These are phyloP conservation scores for Orbilia blumenaviensis DNA, from an alignment of 2,329 filamentous ascomycete species.

Conservation along the genomic window DNA sequence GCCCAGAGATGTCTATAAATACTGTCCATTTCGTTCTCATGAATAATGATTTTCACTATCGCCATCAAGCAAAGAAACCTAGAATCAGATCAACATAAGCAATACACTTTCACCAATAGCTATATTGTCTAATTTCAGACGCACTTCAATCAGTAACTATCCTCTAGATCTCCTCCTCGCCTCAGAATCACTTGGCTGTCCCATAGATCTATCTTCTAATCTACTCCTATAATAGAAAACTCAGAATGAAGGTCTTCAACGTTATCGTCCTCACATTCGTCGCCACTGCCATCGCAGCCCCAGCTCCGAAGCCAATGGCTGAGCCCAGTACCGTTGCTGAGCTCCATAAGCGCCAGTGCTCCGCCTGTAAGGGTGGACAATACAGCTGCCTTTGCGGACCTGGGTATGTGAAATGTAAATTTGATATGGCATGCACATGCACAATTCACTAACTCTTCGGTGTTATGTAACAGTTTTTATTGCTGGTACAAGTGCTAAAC, in stretches of 20 bases:
- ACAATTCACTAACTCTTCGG: background rate
- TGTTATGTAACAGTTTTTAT: background rate
- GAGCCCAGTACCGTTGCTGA: slow-evolving; percentile 14
- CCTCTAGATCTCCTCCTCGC: background rate
- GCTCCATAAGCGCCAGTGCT: slow-evolving; percentile 33
- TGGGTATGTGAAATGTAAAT: slow-evolving; percentile 14
- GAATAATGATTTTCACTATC: background rate
- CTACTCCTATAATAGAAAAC: background rate
- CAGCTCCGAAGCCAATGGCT: slow-evolving; percentile 13
- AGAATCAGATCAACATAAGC: background rate
- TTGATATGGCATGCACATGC: background rate
- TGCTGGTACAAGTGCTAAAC: slow-evolving; percentile 25
- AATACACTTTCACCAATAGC: background rate
- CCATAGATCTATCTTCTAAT: background rate
- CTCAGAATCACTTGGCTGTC: background rate
- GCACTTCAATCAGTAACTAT: background rate
- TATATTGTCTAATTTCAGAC: background rate
- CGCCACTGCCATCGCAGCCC: slow-evolving; percentile 15
- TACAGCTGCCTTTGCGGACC: slow-evolving; percentile 35
- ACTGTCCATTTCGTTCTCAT: background rate
- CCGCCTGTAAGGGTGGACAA: slow-evolving; percentile 11
- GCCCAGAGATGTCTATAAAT: slow-evolving; percentile 11
- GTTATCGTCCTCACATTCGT: slow-evolving; percentile 31
- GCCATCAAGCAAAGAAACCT: slow-evolving; percentile 9
- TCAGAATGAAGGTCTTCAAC: slow-evolving; percentile 43